Evolutionary conservation across 768 basidiomycete species (phyloP).

Genomic region (Pulveroboletus sp.): DNA sequence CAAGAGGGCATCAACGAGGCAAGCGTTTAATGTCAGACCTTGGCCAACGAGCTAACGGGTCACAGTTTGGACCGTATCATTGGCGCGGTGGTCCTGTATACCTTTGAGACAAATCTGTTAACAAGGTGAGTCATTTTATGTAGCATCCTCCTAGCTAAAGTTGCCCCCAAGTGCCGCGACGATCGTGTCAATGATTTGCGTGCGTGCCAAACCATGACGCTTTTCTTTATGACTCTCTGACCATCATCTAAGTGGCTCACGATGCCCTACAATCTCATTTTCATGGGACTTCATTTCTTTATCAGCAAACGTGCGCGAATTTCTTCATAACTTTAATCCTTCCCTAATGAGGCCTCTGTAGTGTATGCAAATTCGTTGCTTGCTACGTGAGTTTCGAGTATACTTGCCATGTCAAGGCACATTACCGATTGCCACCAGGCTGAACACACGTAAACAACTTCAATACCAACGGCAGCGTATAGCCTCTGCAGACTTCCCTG

Average conservation of each 20-base stretch:
- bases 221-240: not conserved
- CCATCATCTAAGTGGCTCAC: conserved; percentile 36
- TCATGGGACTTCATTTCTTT: conserved; percentile 50
- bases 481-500: conserved; percentile 27
- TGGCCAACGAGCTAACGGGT: not conserved
- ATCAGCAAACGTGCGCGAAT: conserved; percentile 44
- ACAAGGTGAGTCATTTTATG: conserved; percentile 34
- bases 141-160: not conserved
- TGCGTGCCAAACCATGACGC: conserved; percentile 18
- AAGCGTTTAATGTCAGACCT: not conserved
- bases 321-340: not conserved
- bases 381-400: conserved; percentile 31
- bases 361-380: conserved; percentile 51
- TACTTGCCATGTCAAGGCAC: not conserved
- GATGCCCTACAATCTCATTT: conserved; percentile 45
- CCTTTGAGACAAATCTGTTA: conserved; percentile 49
- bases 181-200: conserved; percentile 39
- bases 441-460: conserved; percentile 36
- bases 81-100: conserved; percentile 45
- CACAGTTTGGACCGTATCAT: conserved; percentile 44
- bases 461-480: conserved; percentile 27
- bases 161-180: conserved; percentile 33
- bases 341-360: conserved; percentile 12
- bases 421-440: conserved; percentile 15
- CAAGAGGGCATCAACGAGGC: conserved; percentile 39